Base-by-base conservation (phyloP, 768 basidiomycete species). In the Dioszegia crocea region DNA sequence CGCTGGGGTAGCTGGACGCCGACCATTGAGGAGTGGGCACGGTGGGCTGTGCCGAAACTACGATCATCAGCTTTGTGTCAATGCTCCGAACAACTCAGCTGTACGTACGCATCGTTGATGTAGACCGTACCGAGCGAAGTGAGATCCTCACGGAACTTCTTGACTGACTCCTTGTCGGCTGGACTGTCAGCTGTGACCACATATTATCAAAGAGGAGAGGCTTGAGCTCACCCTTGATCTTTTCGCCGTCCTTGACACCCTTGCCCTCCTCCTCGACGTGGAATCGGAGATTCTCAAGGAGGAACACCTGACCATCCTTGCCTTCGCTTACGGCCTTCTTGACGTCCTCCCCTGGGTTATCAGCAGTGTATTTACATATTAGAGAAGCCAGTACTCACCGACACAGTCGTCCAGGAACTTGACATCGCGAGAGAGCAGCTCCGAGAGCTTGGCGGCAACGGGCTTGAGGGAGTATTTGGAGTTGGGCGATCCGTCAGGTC, bases 231-330 rank as follows among this genome's bases (percentile, higher is more conserved):
- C 76, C 94, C 80, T 97, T 98, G 68, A 83, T 88, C 82, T 99
- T 99, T 71, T 86, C 85, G 33, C 65, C 70, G 47, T 92, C 91
- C 52, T 94, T 91, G 77, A 88, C 86, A 78, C 92, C 91, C 80
- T 94, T 94, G 68, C 94, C 94, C 79, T 99, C 94, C 80, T 99
- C 94, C 73, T 94, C 94, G 65, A 91, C 91, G 79, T 98, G 91
- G 85, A 96, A 99, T 60, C 94, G 88, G 52, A 99, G 82, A 80
- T 99, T 99, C 81, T 99, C 94, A 73, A 99, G 85, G 58, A 99
- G 83, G 79, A 98, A 82, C 48, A 93, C 88, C 47, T 78, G 71
- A 9, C 79, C 79, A 41, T 79, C 66, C 29, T 83, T 71, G 4
- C 88, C 86, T 40, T 77, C 80, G 66, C 84, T 82, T 63, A 96